Percentiles rank a stretch among this genome's conserved stretches.
phyloP scores from a whole-genome alignment of 1,139 yeast species.

The Yamadazyma taylorii region DNA sequence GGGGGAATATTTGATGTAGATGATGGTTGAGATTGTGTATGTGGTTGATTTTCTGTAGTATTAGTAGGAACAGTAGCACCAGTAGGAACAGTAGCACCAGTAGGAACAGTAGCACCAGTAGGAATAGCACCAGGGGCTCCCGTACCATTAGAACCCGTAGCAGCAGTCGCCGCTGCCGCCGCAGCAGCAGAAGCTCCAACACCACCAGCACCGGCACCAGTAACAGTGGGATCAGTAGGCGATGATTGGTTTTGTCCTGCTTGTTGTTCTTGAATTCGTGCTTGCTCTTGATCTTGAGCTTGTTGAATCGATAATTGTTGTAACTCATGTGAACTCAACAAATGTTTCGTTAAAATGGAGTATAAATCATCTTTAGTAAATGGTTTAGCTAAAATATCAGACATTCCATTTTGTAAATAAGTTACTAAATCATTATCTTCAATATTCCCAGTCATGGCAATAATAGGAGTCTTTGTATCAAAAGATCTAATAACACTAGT shows the following conservation, averaged over 20 bases:
- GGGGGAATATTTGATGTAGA: conserved; percentile 6
- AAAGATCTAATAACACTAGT: conserved; percentile 82
- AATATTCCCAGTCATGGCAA: conserved; percentile 92
- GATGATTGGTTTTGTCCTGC: neutral
- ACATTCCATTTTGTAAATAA: conserved; percentile 86
- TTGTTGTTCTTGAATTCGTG: no score
- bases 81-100: neutral
- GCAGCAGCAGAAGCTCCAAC: no score
- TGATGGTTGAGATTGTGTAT: conserved; percentile 6
- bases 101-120: neutral
- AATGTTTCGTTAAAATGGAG: conserved; percentile 69
- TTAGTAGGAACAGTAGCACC: neutral
- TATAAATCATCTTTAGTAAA: conserved; percentile 84
- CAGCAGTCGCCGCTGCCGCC: neutral
- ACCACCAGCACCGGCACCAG: neutral
- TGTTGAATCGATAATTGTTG: conserved; percentile 2
- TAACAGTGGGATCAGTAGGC: neutral
- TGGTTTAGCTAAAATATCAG: conserved; percentile 89
- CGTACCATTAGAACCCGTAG: neutral
- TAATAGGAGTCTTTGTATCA: conserved; percentile 82
- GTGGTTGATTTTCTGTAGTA: no score
- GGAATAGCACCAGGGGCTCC: no score
- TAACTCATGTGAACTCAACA: conserved; percentile 24
- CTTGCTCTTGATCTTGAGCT: conserved; percentile 2
- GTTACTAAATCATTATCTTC: conserved; percentile 78